Conservation (phyloP, 1,139 yeast species). For the Geotrichum siamense region DNA sequence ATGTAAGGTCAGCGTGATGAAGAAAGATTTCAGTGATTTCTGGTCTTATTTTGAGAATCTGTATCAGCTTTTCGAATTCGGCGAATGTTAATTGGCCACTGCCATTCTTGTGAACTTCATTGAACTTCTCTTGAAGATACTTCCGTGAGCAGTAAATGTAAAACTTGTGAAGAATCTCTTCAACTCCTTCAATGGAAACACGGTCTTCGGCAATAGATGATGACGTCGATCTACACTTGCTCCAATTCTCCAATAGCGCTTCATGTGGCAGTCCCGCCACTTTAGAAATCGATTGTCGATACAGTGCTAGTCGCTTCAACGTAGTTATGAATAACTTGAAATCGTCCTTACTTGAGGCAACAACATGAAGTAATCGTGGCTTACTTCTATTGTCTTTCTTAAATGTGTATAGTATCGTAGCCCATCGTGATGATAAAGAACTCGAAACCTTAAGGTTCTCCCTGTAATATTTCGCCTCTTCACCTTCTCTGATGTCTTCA, state of each 20-base stretch:
- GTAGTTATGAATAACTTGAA: slow-evolving; percentile 48
- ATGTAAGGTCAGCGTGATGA: slow-evolving; percentile 17
- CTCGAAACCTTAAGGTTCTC: slow-evolving; percentile 72
- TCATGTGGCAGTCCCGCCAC: slow-evolving; percentile 50
- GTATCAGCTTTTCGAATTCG: slow-evolving; percentile 69
- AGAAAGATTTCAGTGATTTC: slow-evolving; percentile 44
- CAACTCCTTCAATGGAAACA: slow-evolving; percentile 61
- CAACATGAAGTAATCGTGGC: slow-evolving; percentile 62
- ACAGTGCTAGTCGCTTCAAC: slow-evolving; percentile 41
- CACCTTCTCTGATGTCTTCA: slow-evolving; percentile 56
- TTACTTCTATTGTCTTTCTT: slow-evolving; percentile 37
- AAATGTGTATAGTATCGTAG: slow-evolving; percentile 60
- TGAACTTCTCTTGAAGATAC: slow-evolving; percentile 41
- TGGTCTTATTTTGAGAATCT: slow-evolving; percentile 43
- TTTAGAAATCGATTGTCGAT: slow-evolving; percentile 47
- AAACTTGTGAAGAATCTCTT: slow-evolving; percentile 55
- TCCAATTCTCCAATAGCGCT: slow-evolving; percentile 52
- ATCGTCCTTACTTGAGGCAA: slow-evolving; percentile 60
- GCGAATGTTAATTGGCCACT: slow-evolving; percentile 51
- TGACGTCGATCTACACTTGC: slow-evolving; percentile 38
- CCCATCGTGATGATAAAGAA: slow-evolving; percentile 65
- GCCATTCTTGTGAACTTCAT: slow-evolving; percentile 41
- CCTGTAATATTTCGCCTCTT: slow-evolving; percentile 71
- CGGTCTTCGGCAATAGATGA: slow-evolving; percentile 37
- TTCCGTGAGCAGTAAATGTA: slow-evolving; percentile 55